Evolutionary conservation across 2,329 filamentous ascomycete genomes (phyloP).

Genomic region (Elsinoe fawcettii): DNA sequence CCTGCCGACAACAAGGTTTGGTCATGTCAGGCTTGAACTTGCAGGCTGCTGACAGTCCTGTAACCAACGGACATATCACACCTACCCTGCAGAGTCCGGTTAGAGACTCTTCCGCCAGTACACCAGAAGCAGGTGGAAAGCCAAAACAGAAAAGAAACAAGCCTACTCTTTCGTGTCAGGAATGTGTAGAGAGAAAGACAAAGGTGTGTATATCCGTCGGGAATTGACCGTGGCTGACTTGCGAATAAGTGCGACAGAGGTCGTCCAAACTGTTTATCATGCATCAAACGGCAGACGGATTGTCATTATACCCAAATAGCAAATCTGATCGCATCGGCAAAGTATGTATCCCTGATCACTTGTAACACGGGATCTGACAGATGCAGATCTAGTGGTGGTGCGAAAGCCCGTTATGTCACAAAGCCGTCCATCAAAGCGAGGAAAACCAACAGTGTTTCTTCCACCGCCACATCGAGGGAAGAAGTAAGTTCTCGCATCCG

Average conservation of each 20-base stretch:
- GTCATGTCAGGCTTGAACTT: slow-evolving; percentile 4
- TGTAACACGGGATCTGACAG: not conserved
- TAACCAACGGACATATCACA: not conserved
- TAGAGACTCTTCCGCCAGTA: slow-evolving; percentile 5
- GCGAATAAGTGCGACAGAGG: slow-evolving; percentile 60
- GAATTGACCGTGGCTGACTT: slow-evolving; percentile 14
- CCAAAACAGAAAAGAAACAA: slow-evolving; percentile 75
- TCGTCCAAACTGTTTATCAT: slow-evolving; percentile 49
- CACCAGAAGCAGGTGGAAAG: slow-evolving; percentile 19
- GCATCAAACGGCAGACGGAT: slow-evolving; percentile 67
- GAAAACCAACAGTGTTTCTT: slow-evolving; percentile 24
- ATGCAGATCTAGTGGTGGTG: slow-evolving; percentile 21
- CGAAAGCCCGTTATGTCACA: slow-evolving; percentile 24
- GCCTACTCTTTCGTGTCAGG: slow-evolving; percentile 68
- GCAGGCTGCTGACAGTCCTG: not conserved
- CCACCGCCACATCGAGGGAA: slow-evolving; percentile 19
- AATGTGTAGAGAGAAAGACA: slow-evolving; percentile 76
- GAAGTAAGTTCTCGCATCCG: not conserved
- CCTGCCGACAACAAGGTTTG: slow-evolving; percentile 11
- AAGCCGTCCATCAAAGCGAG: slow-evolving; percentile 30
- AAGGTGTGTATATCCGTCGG: slow-evolving; percentile 46
- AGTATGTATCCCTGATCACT: slow-evolving; percentile 45
- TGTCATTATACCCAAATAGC: slow-evolving; percentile 71
- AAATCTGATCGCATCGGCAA: slow-evolving; percentile 55
- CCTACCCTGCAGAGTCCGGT: not conserved